phyloP scores from a whole-genome alignment of 2,329 filamentous ascomycete genomes.

The Trichoderma sp. region DNA sequence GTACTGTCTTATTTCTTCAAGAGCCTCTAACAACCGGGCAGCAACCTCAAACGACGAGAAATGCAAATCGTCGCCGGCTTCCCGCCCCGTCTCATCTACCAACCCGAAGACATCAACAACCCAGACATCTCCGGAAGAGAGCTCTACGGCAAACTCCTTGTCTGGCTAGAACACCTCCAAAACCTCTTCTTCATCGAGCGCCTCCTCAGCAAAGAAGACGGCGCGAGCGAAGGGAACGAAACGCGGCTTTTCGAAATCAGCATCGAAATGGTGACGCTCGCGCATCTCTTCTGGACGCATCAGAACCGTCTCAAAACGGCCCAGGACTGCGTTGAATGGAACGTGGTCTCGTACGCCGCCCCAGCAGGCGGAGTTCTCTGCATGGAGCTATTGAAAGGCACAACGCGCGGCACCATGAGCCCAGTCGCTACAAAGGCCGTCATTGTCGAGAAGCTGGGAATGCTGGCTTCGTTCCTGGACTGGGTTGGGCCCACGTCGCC shows the following conservation, averaged over 20 bases:
- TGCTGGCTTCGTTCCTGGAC: slow-evolving; percentile 51
- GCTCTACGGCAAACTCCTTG: slow-evolving; percentile 49
- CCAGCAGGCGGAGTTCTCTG: slow-evolving; percentile 51
- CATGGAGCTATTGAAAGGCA: slow-evolving; percentile 46
- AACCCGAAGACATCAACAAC: slow-evolving; percentile 46
- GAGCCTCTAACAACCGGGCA: background rate
- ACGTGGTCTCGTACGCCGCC: slow-evolving; percentile 51
- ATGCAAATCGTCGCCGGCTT: slow-evolving; percentile 21
- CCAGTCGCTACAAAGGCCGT: slow-evolving; percentile 43
- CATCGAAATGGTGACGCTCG: slow-evolving; percentile 48
- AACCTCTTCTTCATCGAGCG: slow-evolving; percentile 61
- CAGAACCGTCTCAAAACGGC: slow-evolving; percentile 44
- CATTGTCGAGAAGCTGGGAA: slow-evolving; percentile 53
- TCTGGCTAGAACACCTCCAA: slow-evolving; percentile 53
- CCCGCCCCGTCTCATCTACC: slow-evolving; percentile 20
- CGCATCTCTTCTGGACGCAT: slow-evolving; percentile 50
- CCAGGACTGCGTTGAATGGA: slow-evolving; percentile 48
- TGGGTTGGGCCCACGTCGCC: slow-evolving; percentile 49
- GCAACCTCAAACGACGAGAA: slow-evolving; percentile 14
- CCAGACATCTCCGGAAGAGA: slow-evolving; percentile 43
- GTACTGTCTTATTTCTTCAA: too few species aligned
- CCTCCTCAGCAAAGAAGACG: slow-evolving; percentile 48
- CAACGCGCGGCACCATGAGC: background rate
- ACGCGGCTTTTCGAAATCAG: slow-evolving; percentile 46
- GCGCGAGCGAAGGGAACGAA: slow-evolving; percentile 34